A percentile compares a stretch with the other conserved stretches of the same genome.
These are phyloP conservation scores for Trifolium fragiferum DNA, from an alignment of 306 rosid genomes.

Conservation along the genomic window DNA sequence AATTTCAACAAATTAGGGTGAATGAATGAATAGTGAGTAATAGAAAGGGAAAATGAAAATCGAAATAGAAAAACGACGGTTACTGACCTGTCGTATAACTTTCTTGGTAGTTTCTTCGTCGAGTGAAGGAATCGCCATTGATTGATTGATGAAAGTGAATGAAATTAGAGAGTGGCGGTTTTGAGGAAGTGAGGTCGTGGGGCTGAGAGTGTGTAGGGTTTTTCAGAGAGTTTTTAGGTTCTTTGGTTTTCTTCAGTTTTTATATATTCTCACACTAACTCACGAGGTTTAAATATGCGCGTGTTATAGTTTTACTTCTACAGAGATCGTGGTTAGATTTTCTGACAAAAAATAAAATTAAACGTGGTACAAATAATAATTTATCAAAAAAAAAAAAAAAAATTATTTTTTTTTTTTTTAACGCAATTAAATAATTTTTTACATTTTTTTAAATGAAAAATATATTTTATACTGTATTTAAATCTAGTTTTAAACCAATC, in stretches of 20 bases:
- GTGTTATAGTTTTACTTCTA: background rate
- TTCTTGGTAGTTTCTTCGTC: slow-evolving; percentile 77
- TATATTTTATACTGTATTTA: too few relatives aligned
- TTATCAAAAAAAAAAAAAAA: too few relatives aligned
- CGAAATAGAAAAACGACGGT: background rate
- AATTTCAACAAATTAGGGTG: background rate
- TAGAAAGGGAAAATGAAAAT: background rate
- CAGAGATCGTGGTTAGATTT: background rate
- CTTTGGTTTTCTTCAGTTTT: background rate
- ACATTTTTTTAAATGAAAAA: too few relatives aligned
- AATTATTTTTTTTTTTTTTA: too few relatives aligned
- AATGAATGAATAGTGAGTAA: background rate
- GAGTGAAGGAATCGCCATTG: slow-evolving; percentile 65
- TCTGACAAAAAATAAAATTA: too few relatives aligned
- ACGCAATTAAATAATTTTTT: too few relatives aligned
- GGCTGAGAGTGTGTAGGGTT: slow-evolving; percentile 50
- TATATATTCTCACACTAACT: background rate
- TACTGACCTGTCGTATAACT: slow-evolving; percentile 79
- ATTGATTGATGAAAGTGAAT: background rate
- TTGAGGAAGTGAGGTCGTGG: background rate
- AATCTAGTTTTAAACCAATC: too few relatives aligned
- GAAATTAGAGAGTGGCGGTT: slow-evolving; percentile 7
- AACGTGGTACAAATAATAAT: too few relatives aligned
- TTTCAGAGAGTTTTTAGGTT: slow-evolving; percentile 29
- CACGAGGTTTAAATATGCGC: background rate